phyloP scores from a whole-genome alignment of 768 basidiomycete genomes.

The Naematelia aurantialba region DNA sequence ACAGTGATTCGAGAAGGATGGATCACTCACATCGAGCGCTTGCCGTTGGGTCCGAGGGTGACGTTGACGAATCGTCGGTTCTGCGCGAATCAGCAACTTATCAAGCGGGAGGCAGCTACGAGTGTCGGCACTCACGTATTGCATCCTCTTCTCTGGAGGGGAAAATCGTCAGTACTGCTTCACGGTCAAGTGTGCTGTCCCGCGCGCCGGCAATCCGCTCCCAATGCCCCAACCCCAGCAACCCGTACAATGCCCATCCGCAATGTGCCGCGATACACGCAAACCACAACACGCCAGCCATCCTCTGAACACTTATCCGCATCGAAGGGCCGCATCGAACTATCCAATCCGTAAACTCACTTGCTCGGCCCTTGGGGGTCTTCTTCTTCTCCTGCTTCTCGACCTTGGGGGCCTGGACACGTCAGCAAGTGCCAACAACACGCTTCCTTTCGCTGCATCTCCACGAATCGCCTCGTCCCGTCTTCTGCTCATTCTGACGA shows the following conservation, averaged over 20 bases:
- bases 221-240: too few species aligned
- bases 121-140: conserved; percentile 76
- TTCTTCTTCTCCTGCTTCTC: conserved; percentile 99
- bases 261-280: background rate
- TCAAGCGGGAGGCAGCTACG: background rate
- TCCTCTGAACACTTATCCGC: background rate
- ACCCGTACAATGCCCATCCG: background rate
- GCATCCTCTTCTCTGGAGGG: conserved; percentile 68
- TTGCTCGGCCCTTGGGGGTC: conserved; percentile 92
- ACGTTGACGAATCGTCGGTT: conserved; percentile 67
- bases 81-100: conserved; percentile 7
- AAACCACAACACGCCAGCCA: background rate
- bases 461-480: conserved; percentile 3
- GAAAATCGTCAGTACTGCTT: background rate
- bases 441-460: background rate
- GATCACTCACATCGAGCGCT: conserved; percentile 86
- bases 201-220: too few species aligned
- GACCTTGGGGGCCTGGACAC: conserved; percentile 75
- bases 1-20: conserved; percentile 14
- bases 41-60: conserved; percentile 82
- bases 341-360: conserved; percentile 34
- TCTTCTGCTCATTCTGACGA: background rate
- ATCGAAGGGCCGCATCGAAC: background rate
- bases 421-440: conserved; percentile 7
- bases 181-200: background rate